Evolutionary conservation across 1,139 yeast genomes (phyloP), one percentile per base, ranked within the genome.

Genomic region (Yamadazyma blattariae): DNA sequence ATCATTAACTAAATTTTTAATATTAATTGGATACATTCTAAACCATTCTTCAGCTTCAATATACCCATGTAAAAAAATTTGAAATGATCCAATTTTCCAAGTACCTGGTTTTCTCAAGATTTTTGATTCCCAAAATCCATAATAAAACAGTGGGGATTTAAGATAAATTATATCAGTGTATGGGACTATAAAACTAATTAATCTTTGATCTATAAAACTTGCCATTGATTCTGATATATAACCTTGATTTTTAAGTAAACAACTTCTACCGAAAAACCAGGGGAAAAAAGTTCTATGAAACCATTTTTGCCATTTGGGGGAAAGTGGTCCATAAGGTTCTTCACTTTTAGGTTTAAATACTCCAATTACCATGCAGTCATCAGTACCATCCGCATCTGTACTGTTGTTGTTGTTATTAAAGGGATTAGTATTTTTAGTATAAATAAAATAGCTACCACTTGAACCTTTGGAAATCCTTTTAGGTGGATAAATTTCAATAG

Each of bases 271-370:
- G 57, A 83, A 83, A 51, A 80, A 82, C 49, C 89, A 83, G 1
- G 90, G 90, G 41, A 82, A 83, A 43, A 82, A 70, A 21, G 82
- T 83, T 41, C 90, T 58, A 52, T 83, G 90, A 7, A 82, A 54
- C 90, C 90, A 83, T 57, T 83, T 83, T 2, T 86, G 76, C 89
- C 90, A 81, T 53, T 83, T 83, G 0, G 90, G 90, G 5, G 85
- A 79, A 35, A 83, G 52, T 0, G 89, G 87, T 0, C 90, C 92
- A 50, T 83, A 83, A 0, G 90, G 92, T 46, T 83, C 90, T 55
- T 83, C 92, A 55, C 82, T 88, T 51, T 82, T 82, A 6, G 92
- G 92, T 52, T 83, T 83, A 64, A 83, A 83, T 3, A 83, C 80
- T 0, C 82, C 90, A 5, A 71, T 71, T 29, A 46, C 55, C 5